Evolutionary conservation across 2,329 filamentous ascomycete genomes (phyloP), one percentile per base, ranked within the genome.

Genomic region (Cladosporium cucumerinum): DNA sequence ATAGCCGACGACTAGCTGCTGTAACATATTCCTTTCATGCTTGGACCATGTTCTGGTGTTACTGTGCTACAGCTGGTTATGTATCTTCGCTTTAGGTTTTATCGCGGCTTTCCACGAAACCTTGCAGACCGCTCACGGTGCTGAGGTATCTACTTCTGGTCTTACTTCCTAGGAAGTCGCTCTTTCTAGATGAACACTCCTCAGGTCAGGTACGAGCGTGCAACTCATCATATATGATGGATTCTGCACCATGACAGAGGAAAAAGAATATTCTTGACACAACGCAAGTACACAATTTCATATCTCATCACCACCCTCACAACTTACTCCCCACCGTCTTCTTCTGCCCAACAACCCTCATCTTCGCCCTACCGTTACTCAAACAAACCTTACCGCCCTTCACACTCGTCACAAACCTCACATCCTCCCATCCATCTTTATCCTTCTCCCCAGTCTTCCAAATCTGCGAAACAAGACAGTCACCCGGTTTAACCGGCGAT

Each of bases 381-480:
- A 97, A 80, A 67, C 91, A 92, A 21, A 93, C 87, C 84, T 95
- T 96, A 34, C 91, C 92, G 34, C 89, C 87, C 71, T 89, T 89
- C 28, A 96, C 88, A 75, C 86, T 85, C 1, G 90, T 91, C 62
- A 89, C 83, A 74, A 97, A 97, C 55, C 92, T 84, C 59, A 97
- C 81, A 77, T 97, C 93, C 78, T 97, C 92, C 79, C 86, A 96
- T 1, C 85, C 88, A 69, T 80, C 73, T 51, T 84, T 85, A 74
- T 87, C 83, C 71, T 81, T 78, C 71, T 88, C 81, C 1, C 92
- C 92, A 25, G 86, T 91, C 75, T 84, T 84, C 93, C 93, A 97
- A 59, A 91, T 91, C 74, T 91, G 87, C 6, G 88, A 92, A 39
- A 91, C 85, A 32, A 97, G 83, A 80, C 90, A 93, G 76, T 95